These are phyloP conservation scores for Podosphaera xanthii DNA, from an alignment of 2,329 filamentous ascomycete species.

Conservation along the genomic window DNA sequence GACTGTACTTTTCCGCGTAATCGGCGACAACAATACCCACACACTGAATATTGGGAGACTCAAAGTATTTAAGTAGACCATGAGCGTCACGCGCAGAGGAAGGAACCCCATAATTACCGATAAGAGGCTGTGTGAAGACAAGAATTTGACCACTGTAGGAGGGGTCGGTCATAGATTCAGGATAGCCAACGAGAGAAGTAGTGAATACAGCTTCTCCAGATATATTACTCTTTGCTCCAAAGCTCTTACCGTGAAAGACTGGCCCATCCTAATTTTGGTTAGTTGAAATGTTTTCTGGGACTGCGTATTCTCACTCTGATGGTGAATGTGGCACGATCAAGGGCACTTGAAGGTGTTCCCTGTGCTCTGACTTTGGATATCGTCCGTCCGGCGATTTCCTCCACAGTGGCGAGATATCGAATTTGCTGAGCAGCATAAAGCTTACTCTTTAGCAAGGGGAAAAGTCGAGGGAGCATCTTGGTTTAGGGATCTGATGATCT, in stretches of 20 bases:
- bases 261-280: constrained; percentile 50
- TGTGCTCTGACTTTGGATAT: constrained; percentile 35
- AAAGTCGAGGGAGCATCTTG: constrained; percentile 15
- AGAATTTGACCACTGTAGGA: constrained; percentile 88
- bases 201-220: constrained; percentile 98
- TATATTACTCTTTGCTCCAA: constrained; percentile 89
- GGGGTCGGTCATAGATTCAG: constrained; percentile 78
- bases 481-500: no score
- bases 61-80: constrained; percentile 91
- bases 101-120: constrained; percentile 96
- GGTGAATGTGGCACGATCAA: constrained; percentile 75
- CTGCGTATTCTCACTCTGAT: constrained; percentile 42
- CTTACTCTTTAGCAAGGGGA: constrained; percentile 6
- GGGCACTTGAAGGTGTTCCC: constrained; percentile 40
- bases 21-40: constrained; percentile 91
- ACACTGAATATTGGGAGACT: constrained; percentile 93
- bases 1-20: constrained; percentile 80
- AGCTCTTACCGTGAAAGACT: constrained; percentile 88
- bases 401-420: constrained; percentile 40
- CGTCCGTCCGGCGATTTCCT: constrained; percentile 40
- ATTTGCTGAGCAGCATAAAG: constrained; percentile 13
- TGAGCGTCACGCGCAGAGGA: constrained; percentile 64
- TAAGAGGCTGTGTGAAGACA: constrained; percentile 92
- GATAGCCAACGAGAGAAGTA: constrained; percentile 91
- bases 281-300: constrained; percentile 5